These are phyloP conservation scores for Botrytis fragariae DNA, from an alignment of 2,329 filamentous ascomycete species.

Conservation along the genomic window DNA sequence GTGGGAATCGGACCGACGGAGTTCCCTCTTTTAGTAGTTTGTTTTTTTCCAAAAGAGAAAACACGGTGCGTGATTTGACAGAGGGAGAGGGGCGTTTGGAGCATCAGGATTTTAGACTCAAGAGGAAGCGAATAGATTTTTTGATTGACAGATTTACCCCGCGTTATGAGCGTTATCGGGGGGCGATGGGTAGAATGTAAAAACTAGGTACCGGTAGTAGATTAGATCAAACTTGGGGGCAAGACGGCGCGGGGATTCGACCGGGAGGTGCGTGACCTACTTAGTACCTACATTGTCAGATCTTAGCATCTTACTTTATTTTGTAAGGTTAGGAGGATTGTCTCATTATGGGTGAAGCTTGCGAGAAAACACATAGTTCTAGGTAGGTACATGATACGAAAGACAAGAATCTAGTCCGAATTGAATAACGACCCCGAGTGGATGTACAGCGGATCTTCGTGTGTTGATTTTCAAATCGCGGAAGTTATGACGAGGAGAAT, in stretches of 20 bases:
- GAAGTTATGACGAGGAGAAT: neutral
- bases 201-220: neutral
- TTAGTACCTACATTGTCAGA: neutral
- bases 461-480: neutral
- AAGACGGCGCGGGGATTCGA: neutral
- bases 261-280: neutral
- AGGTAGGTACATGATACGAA: neutral
- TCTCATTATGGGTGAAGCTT: neutral
- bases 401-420: neutral
- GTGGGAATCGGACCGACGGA: constrained; percentile 5
- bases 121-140: neutral
- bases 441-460: neutral
- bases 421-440: neutral
- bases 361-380: neutral
- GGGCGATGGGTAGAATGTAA: neutral
- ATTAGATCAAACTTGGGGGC: neutral
- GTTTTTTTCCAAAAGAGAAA: neutral
- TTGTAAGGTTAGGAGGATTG: neutral
- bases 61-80: neutral
- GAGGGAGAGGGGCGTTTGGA: neutral
- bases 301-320: neutral
- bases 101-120: neutral
- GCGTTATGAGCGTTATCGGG: neutral
- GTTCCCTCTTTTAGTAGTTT: neutral
- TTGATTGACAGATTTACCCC: neutral